Percentiles rank a stretch among this genome's conserved stretches.
phyloP scores from a whole-genome alignment of 495 filamentous ascomycete genomes.

The Rusavskia elegans region DNA sequence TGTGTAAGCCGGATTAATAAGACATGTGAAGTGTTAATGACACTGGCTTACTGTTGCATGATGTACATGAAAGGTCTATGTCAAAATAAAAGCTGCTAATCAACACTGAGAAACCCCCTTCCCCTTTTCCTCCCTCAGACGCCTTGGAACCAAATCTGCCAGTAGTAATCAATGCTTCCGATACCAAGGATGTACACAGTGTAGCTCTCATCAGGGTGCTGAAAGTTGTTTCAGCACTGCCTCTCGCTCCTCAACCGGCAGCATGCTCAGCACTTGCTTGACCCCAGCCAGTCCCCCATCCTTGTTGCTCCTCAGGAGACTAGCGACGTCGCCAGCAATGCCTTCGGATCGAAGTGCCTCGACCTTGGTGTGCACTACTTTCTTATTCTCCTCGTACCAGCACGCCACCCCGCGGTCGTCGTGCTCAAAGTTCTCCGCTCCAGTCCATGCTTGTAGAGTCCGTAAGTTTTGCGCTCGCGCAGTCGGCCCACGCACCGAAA shows the following conservation, averaged over 20 bases:
- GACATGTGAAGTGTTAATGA: too few species aligned
- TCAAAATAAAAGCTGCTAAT: too few species aligned
- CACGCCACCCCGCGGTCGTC: conserved; percentile 72
- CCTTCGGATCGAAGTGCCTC: conserved; percentile 63
- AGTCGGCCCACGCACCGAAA: conserved; percentile 17
- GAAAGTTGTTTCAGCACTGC: conserved; percentile 45
- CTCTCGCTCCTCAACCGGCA: conserved; percentile 79
- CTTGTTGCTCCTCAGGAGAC: conserved; percentile 55
- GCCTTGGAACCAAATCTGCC: too few species aligned
- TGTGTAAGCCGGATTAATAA: too few species aligned
- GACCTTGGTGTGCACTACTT: conserved; percentile 59
- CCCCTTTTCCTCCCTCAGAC: too few species aligned
- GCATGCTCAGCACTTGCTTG: conserved; percentile 64
- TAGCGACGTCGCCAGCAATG: conserved; percentile 62
- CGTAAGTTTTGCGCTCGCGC: conserved; percentile 45
- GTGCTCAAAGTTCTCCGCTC: conserved; percentile 50
- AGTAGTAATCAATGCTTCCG: too few species aligned
- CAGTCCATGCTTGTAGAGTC: conserved; percentile 64
- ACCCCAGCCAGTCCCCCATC: conserved; percentile 76
- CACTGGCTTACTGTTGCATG: too few species aligned
- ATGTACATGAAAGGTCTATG: too few species aligned
- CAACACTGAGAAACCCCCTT: too few species aligned
- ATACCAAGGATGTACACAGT: too few species aligned
- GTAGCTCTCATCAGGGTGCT: background rate
- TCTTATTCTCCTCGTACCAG: conserved; percentile 96